phyloP scores from a whole-genome alignment of 768 basidiomycete species.

The Hericium erinaceus region DNA sequence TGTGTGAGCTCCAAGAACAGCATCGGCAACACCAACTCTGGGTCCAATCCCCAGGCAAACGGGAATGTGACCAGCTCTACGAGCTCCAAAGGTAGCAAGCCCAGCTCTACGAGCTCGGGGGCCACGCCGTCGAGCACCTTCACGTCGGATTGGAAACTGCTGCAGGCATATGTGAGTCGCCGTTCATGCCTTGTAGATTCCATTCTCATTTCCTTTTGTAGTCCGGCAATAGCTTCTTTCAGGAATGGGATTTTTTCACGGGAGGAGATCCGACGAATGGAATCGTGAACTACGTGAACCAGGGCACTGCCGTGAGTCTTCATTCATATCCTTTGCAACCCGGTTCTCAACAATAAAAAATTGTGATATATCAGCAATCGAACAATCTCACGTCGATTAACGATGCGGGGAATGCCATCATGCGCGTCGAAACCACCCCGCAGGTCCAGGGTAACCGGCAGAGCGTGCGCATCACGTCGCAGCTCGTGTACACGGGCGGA shows the following conservation, averaged over 20 bases:
- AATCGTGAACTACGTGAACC: slow-evolving; percentile 56
- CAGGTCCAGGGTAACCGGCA: slow-evolving; percentile 58
- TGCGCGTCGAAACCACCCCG: slow-evolving; percentile 82
- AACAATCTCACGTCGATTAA: slow-evolving; percentile 62
- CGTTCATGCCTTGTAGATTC: slow-evolving; percentile 5
- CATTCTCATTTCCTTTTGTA: slow-evolving; percentile 15
- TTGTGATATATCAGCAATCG: slow-evolving; percentile 28
- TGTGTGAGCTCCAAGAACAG: neutral
- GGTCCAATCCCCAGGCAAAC: neutral
- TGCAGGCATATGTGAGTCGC: slow-evolving; percentile 45
- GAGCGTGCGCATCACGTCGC: slow-evolving; percentile 70
- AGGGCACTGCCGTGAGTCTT: slow-evolving; percentile 43
- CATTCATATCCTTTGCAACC: neutral
- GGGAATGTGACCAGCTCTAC: neutral
- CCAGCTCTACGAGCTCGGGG: slow-evolving; percentile 11
- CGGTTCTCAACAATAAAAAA: neutral
- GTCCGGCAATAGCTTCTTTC: slow-evolving; percentile 69
- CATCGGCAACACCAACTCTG: neutral
- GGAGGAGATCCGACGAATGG: slow-evolving; percentile 70
- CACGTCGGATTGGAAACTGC: slow-evolving; percentile 34
- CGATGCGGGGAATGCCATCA: slow-evolving; percentile 64
- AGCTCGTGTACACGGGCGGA: slow-evolving; percentile 49
- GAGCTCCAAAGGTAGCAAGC: slow-evolving; percentile 4
- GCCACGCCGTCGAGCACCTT: slow-evolving; percentile 7
- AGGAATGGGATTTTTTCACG: slow-evolving; percentile 71